Evolutionary conservation across 805 yeast genomes (phyloP).

Genomic region (Yamadazyma paraphyllophila): DNA sequence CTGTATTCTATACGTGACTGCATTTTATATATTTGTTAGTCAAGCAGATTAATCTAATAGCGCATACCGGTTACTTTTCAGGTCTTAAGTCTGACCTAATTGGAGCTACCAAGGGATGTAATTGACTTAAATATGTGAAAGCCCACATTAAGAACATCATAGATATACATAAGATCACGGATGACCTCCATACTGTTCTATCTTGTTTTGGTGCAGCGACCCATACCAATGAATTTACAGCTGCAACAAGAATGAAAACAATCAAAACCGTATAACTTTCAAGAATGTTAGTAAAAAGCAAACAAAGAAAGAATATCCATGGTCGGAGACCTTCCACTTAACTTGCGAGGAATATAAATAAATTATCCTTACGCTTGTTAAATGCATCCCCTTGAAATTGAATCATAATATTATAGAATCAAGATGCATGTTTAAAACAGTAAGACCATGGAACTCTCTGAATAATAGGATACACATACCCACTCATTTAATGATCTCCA

Average conservation of each 20-base stretch:
- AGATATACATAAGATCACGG: constrained; percentile 60
- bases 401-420: no score
- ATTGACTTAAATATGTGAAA: constrained; percentile 79
- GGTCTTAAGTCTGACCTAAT: constrained; percentile 88
- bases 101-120: constrained; percentile 90
- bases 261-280: constrained; percentile 67
- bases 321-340: no score
- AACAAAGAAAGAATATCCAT: no score
- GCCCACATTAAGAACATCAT: constrained; percentile 93
- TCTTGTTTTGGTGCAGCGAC: constrained; percentile 80
- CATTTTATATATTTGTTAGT: background rate
- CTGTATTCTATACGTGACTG: background rate
- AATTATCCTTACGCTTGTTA: no score
- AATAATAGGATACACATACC: constrained; percentile 7
- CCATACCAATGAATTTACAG: constrained; percentile 72
- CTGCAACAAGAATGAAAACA: constrained; percentile 57
- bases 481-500: constrained; percentile 6
- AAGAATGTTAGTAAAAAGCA: constrained; percentile 15
- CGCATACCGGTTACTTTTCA: constrained; percentile 36
- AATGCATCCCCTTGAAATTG: no score
- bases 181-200: constrained; percentile 44
- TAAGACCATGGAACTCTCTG: no score
- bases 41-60: background rate
- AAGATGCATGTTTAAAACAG: no score
- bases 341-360: no score